phyloP scores from a whole-genome alignment of 495 filamentous ascomycete genomes.

The Penicillium antarcticum region DNA sequence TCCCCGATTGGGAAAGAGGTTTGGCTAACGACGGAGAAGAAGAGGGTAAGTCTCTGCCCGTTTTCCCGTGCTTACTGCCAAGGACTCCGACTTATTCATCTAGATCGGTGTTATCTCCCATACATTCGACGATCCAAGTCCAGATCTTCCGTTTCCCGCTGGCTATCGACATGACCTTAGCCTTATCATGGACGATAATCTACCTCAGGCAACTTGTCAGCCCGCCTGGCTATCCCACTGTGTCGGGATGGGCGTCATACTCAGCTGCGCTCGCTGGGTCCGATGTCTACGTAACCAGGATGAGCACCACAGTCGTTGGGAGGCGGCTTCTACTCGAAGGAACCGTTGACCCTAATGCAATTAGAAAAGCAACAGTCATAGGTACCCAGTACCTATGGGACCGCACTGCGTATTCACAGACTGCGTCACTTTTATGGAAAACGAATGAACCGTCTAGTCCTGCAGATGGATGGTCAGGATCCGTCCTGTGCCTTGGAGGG shows the following conservation, averaged over 20 bases:
- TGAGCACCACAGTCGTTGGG: conserved; percentile 2
- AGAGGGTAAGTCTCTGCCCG: not conserved
- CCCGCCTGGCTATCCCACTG: conserved; percentile 13
- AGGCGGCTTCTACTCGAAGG: conserved; percentile 8
- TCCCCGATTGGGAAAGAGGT: conserved; percentile 9
- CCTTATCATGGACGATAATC: conserved; percentile 6
- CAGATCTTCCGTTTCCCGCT: conserved; percentile 7
- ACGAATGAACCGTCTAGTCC: conserved; percentile 1
- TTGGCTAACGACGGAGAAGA: conserved; percentile 3
- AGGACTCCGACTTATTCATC: not conserved
- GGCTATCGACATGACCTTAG: conserved; percentile 12
- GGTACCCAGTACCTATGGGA: conserved; percentile 14
- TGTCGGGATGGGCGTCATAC: conserved; percentile 13
- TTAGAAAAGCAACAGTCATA: conserved; percentile 9
- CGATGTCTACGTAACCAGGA: conserved; percentile 9
- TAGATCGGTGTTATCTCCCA: not conserved
- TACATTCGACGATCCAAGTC: conserved; percentile 5
- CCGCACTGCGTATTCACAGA: conserved; percentile 2
- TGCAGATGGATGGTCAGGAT: conserved; percentile 13
- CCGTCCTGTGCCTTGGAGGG: conserved; percentile 12
- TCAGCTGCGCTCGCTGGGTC: conserved; percentile 8
- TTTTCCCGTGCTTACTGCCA: not conserved
- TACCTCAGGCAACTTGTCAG: conserved; percentile 8
- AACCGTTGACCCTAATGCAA: conserved; percentile 1
- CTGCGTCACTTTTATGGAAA: conserved; percentile 11